Base-by-base conservation (phyloP, 257 asterid species). In the Lithospermum erythrorhizon region DNA sequence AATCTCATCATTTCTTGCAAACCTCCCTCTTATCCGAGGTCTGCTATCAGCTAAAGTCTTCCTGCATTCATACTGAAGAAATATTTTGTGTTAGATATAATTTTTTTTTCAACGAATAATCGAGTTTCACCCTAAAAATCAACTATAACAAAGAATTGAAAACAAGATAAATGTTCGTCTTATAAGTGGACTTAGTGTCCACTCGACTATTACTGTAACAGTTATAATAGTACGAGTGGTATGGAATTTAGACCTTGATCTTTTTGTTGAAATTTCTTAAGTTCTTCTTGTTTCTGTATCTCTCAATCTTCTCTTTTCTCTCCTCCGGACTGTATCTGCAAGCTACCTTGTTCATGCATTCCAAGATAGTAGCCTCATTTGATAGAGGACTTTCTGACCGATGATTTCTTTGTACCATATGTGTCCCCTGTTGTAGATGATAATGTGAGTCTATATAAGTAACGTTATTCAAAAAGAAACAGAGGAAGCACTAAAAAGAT, bases 231-330 rank as follows among this genome's bases (percentile, higher is more conserved):
- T 41, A 41, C 4, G 49, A 41, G 49, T 11, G 6, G 6, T 3
- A 27, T 3, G 8, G 2, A 13, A 0, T 16, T 18, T 2, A 22
- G 22, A 89, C 97, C 97, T 90, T 83, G 65, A 91, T 89, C 70
- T 88, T 88, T 80, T 91, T 91, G 73, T 82, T 86, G 85, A 88
- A 91, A 48, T 91, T 91, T 70, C 98, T 84, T 18, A 80, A 83
- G 47, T 81, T 91, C 59, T 90, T 78, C 83, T 88, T 91, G 95
- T 73, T 82, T 63, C 89, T 76, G 59, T 91, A 91, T 69, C 90
- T 80, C 77, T 91, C 94, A 5, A 91, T 91, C 61, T 94, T 78
- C 59, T 91, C 95, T 61, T 70, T 88, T 70, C 81, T 91, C 85
- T 86, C 97, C 72, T 88, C 87, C 0, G 94, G 96, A 52, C 83